Evolutionary conservation across 1,284 basidiomycete species (phyloP).

Genomic region (Phlebopus sp.): DNA sequence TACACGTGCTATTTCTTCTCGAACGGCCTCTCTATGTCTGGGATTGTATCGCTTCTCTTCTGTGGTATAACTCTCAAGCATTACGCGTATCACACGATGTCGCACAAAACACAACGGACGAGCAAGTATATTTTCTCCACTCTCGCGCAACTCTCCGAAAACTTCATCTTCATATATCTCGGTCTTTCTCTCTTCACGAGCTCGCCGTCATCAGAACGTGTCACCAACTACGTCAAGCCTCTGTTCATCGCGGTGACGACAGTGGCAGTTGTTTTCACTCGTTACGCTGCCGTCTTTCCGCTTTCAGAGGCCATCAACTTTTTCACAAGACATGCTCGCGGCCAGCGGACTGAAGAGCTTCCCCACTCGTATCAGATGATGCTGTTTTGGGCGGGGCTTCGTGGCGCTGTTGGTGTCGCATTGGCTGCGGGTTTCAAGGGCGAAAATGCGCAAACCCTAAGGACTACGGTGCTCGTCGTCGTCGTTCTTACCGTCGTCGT

Average conservation of each 20-base stretch:
- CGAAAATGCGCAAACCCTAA: conserved; percentile 84
- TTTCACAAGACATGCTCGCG: conserved; percentile 78
- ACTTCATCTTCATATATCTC: conserved; percentile 99
- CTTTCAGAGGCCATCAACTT: conserved; percentile 95
- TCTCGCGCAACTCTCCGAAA: conserved; percentile 92
- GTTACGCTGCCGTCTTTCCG: conserved; percentile 96
- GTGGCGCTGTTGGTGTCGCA: conserved; percentile 96
- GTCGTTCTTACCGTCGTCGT: conserved; percentile 94
- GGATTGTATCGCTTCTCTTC: conserved; percentile 97
- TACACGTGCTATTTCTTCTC: conserved; percentile 99
- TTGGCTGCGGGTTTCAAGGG: conserved; percentile 95
- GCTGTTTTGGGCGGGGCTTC: conserved; percentile 97
- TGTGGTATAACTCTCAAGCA: conserved; percentile 99
- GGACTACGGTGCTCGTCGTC: conserved; percentile 93
- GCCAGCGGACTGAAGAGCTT: conserved; percentile 82
- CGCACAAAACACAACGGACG: conserved; percentile 87
- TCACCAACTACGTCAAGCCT: conserved; percentile 88
- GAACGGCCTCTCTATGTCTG: conserved; percentile 91
- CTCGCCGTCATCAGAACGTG: conserved; percentile 67
- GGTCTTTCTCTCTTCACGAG: conserved; percentile 94
- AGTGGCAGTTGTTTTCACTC: conserved; percentile 89
- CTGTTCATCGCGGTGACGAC: conserved; percentile 91
- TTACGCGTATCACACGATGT: conserved; percentile 99
- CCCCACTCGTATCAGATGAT: conserved; percentile 98
- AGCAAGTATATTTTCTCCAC: conserved; percentile 96